Evolutionary conservation across 768 basidiomycete species (phyloP).

Genomic region (Tricholomella constricta): DNA sequence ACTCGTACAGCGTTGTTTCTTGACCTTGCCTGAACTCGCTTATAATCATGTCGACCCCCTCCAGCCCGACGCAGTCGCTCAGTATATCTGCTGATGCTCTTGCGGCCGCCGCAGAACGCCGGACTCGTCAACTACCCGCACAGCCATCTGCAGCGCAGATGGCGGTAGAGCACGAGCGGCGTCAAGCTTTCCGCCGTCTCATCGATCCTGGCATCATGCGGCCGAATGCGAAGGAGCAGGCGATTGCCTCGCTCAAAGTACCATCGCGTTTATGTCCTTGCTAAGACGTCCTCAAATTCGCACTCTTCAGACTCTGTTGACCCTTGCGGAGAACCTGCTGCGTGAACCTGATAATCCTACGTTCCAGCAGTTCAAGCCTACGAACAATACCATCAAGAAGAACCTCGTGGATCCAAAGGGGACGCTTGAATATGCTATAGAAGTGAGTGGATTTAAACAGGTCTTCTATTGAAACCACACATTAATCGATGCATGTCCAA

Average conservation of each 20-base stretch:
- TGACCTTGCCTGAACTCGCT: background rate
- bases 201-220: conserved; percentile 79
- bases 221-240: conserved; percentile 64
- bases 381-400: conserved; percentile 67
- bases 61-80: conserved; percentile 4
- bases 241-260: conserved; percentile 68
- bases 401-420: conserved; percentile 73
- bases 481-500: conserved; percentile 13
- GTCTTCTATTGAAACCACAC: background rate
- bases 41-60: conserved; percentile 8
- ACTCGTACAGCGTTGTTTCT: background rate
- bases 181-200: conserved; percentile 72
- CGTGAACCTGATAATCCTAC: conserved; percentile 73
- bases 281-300: conserved; percentile 17
- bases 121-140: conserved; percentile 33
- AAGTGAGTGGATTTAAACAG: conserved; percentile 45
- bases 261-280: conserved; percentile 19
- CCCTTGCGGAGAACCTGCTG: conserved; percentile 72
- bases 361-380: conserved; percentile 75
- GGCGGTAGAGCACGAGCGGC: conserved; percentile 60
- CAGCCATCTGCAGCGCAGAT: conserved; percentile 40
- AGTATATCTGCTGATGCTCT: conserved; percentile 36
- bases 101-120: conserved; percentile 49
- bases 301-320: conserved; percentile 57
- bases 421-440: conserved; percentile 77